Conservation (phyloP, 2,329 filamentous ascomycete genomes). For the Fusarium sp. region DNA sequence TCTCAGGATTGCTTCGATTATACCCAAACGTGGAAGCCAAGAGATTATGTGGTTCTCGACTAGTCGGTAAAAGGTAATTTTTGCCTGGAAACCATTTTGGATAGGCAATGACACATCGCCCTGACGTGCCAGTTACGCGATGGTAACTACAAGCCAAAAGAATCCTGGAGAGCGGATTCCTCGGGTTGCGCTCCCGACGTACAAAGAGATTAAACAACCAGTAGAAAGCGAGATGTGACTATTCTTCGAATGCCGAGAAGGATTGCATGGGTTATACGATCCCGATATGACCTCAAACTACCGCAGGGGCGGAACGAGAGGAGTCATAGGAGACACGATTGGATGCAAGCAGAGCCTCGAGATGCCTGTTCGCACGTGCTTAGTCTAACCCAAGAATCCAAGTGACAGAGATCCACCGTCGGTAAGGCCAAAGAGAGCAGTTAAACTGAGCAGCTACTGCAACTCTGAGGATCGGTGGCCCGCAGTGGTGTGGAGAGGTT, state of each 20-base stretch:
- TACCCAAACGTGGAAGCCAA: constrained; percentile 2
- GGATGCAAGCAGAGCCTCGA: background rate
- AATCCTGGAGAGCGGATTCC: background rate
- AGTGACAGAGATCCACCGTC: background rate
- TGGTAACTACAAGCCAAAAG: background rate
- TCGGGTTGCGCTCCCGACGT: background rate
- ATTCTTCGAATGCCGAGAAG: background rate
- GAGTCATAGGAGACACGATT: background rate
- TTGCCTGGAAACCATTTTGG: background rate
- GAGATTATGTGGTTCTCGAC: background rate
- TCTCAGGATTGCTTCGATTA: background rate
- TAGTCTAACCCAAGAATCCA: background rate
- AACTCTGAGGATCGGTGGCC: background rate
- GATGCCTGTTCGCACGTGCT: background rate
- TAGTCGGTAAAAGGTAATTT: background rate
- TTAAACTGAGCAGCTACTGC: background rate
- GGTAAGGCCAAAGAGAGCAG: background rate
- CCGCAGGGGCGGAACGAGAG: background rate
- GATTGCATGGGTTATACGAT: background rate
- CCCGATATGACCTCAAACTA: background rate
- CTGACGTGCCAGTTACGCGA: background rate
- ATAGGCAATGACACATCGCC: background rate
- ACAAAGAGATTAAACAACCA: background rate
- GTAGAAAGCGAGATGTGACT: background rate
- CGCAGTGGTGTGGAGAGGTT: background rate